These are phyloP conservation scores for Xylaria sp. DNA, from an alignment of 2,329 filamentous ascomycete species.

Conservation along the genomic window DNA sequence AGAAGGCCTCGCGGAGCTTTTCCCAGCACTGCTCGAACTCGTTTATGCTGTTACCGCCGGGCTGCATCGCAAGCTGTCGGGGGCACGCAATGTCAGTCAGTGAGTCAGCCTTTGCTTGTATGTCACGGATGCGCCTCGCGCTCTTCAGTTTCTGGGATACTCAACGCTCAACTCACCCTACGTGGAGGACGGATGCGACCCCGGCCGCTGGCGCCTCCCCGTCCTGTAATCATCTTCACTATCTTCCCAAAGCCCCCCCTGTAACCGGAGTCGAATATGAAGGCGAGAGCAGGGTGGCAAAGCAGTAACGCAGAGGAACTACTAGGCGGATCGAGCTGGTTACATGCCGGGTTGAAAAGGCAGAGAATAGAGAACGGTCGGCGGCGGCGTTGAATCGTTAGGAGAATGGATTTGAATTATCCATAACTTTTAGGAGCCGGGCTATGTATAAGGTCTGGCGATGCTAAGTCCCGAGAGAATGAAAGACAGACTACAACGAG, in stretches of 20 bases:
- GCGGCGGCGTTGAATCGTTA: background rate
- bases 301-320: background rate
- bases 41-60: slow-evolving; percentile 67
- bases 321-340: background rate
- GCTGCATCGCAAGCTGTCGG: slow-evolving; percentile 45
- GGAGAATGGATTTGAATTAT: background rate
- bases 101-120: slow-evolving; percentile 31
- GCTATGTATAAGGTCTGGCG: background rate
- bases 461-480: background rate
- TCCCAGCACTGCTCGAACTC: slow-evolving; percentile 91
- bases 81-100: slow-evolving; percentile 18
- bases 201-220: slow-evolving; percentile 48
- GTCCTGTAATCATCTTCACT: slow-evolving; percentile 50
- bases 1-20: slow-evolving; percentile 78
- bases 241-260: background rate
- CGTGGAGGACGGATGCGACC: slow-evolving; percentile 50
- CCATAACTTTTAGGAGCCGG: background rate
- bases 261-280: background rate
- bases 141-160: background rate
- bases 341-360: slow-evolving; percentile 20
- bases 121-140: background rate
- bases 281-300: background rate
- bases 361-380: background rate
- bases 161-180: slow-evolving; percentile 44
- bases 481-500: background rate